Evolutionary conservation across 140 eudicot species (phyloP).

Genomic region (Flaveria floridana): DNA sequence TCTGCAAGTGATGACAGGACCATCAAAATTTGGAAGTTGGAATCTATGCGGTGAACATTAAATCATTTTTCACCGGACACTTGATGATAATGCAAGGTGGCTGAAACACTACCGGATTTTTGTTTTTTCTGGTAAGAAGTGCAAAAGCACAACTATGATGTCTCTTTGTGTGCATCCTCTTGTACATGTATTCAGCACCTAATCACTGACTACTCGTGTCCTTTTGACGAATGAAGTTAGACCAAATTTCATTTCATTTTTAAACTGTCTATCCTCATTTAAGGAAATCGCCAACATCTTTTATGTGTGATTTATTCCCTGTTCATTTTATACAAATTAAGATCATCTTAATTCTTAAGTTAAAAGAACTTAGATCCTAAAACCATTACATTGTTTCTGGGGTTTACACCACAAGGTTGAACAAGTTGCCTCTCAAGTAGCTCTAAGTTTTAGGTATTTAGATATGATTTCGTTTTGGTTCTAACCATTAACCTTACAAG

Average conservation of each 20-base stretch:
- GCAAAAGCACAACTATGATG: not conserved
- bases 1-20: constrained; percentile 87
- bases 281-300: not conserved
- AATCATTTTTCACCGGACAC: not conserved
- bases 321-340: not conserved
- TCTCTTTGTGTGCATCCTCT: not conserved
- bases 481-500: not conserved
- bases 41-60: constrained; percentile 25
- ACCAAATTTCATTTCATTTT: not conserved
- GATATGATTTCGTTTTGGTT: not conserved
- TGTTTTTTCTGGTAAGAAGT: not conserved
- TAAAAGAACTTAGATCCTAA: not conserved
- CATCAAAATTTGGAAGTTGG: constrained; percentile 74
- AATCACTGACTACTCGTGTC: not conserved
- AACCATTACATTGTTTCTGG: not conserved
- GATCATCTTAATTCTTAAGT: not conserved
- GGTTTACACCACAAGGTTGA: not conserved
- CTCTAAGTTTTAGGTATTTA: not conserved
- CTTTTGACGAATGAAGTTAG: not conserved
- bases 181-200: not conserved
- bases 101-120: constrained; percentile 1
- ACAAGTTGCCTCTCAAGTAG: not conserved
- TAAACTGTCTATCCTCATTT: not conserved
- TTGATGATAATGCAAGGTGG: not conserved
- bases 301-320: not conserved